phyloP scores from a whole-genome alignment of 805 yeast genomes.

The Ogataea angusta region DNA sequence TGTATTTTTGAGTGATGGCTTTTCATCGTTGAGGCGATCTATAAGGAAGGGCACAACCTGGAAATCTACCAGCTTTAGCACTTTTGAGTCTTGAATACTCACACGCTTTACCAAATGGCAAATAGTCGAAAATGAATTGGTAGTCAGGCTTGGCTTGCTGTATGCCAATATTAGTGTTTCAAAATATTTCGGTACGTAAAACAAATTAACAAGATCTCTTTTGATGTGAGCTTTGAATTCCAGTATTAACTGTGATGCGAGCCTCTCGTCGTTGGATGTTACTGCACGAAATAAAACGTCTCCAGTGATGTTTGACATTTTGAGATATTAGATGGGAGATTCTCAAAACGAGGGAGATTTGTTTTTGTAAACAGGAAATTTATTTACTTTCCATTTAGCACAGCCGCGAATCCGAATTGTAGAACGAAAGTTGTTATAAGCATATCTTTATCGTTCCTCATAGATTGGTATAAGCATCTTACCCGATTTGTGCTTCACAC shows the following conservation, averaged over 20 bases:
- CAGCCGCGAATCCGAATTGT: not conserved
- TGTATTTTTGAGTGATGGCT: constrained; percentile 36
- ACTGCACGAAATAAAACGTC: constrained; percentile 27
- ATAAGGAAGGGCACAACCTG: constrained; percentile 52
- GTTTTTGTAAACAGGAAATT: constrained; percentile 9
- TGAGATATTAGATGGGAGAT: not conserved
- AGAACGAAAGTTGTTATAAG: not conserved
- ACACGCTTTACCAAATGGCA: constrained; percentile 58
- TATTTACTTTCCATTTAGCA: not conserved
- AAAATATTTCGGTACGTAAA: constrained; percentile 47
- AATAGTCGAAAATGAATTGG: constrained; percentile 48
- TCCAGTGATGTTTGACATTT: constrained; percentile 23
- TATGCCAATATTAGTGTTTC: constrained; percentile 47
- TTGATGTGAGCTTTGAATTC: constrained; percentile 53
- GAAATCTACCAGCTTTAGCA: constrained; percentile 41
- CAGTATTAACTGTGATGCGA: constrained; percentile 25
- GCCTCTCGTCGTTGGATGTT: constrained; percentile 16
- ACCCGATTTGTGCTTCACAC: constrained; percentile 52
- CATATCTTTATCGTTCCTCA: constrained; percentile 20
- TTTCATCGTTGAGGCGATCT: constrained; percentile 42
- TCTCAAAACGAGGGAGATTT: not conserved
- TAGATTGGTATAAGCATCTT: constrained; percentile 50
- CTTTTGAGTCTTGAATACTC: constrained; percentile 50
- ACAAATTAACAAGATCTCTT: constrained; percentile 49
- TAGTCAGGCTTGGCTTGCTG: constrained; percentile 36